Base-by-base conservation (phyloP, 2,329 filamentous ascomycete genomes). In the Cercospora beticola region DNA sequence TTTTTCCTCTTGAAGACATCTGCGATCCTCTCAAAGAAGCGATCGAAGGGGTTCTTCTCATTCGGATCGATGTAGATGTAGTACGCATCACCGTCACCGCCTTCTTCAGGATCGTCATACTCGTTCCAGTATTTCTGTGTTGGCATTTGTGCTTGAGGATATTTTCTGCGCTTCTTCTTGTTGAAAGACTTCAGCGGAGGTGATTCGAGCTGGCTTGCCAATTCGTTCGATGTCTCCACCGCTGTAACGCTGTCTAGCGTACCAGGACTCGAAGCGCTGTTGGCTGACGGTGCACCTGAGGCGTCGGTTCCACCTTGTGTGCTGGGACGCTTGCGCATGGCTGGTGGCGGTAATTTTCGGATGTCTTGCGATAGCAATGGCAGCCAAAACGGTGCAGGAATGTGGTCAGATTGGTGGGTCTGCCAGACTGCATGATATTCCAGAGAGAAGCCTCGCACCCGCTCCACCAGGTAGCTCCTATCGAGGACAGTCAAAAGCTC, bases 101-200 rank as follows among this genome's bases (percentile, higher is more conserved):
- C 81, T 65, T 93, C 91, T 77, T 92, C 93, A 8, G 91, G 91
- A 76, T 94, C 82, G 73, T 96, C 92, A 78, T 94, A 95, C 78
- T 96, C 92, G 78, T 92, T 94, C 92, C 92, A 96, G 77, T 94
- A 95, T 68, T 73, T 80, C 74, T 62, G 78, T 77, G 64, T 65
- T 21, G 57, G 28, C 36, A 68, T 23, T 26, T 63, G 57, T 4
- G 68, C 69, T 46, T 77, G 74, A 2, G 76, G 72, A 59, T 76
- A 79, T 5, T 76, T 69, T 36, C 76, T 78, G 61, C 78, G 76
- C 33, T 77, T 74, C 74, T 83, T 83, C 74, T 83, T 83, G 21
- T 79, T 77, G 69, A 82, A 83, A 5, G 81, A 79, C 43, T 78
- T 79, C 7, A 83, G 73, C 5, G 80, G 76, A 7, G 81, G 80